Percentiles rank a stretch among this genome's conserved stretches.
Evolutionary conservation across 176 grass and related monocot species (phyloP).

Genomic region (Aegilops longissima): DNA sequence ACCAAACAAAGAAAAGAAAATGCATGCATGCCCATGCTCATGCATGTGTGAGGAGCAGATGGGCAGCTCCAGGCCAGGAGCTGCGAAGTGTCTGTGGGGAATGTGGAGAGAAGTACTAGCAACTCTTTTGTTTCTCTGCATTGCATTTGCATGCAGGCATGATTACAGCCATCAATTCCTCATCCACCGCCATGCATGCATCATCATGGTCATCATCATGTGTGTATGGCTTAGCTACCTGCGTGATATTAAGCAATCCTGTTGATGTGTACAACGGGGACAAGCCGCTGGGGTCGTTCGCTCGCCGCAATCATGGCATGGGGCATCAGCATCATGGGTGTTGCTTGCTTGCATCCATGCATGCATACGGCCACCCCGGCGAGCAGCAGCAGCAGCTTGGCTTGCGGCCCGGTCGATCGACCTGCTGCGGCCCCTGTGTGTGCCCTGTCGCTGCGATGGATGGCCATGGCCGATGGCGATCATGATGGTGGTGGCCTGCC

Average conservation of each 20-base stretch:
- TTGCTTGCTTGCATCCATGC: not conserved
- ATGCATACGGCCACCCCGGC: slow-evolving; percentile 18
- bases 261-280: slow-evolving; percentile 43
- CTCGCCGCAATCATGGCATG: slow-evolving; percentile 40
- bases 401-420: not conserved
- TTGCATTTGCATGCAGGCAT: slow-evolving; percentile 1
- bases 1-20: not conserved
- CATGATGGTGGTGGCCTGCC: slow-evolving; percentile 33
- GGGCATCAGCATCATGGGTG: slow-evolving; percentile 15
- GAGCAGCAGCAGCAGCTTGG: not conserved
- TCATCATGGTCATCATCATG: not conserved
- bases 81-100: not conserved
- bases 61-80: not conserved
- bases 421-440: not conserved
- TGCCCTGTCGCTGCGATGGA: not conserved
- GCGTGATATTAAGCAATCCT: slow-evolving; percentile 47
- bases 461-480: not conserved
- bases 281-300: slow-evolving; percentile 6
- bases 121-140: slow-evolving; percentile 14
- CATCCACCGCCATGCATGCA: slow-evolving; percentile 37
- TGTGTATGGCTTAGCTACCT: slow-evolving; percentile 28
- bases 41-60: not conserved
- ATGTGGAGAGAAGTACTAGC: not conserved
- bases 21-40: too few species aligned
- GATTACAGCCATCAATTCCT: slow-evolving; percentile 50